These are phyloP conservation scores for Globisporangium nunn DNA, from an alignment of 352 stramenopile species.

Conservation along the genomic window DNA sequence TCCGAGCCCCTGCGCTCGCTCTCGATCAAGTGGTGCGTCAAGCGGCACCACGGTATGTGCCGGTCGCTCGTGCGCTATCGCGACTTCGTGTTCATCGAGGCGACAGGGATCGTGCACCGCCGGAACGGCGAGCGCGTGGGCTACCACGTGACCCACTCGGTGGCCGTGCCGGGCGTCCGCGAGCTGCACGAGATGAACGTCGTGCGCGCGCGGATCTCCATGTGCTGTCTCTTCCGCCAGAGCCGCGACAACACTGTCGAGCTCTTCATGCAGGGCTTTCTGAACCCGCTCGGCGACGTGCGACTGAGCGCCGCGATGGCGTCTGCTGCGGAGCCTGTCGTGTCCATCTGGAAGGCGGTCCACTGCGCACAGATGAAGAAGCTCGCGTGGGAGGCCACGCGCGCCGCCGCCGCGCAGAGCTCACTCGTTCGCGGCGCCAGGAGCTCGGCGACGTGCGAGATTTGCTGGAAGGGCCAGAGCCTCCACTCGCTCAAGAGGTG, in stretches of 20 bases:
- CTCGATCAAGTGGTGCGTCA: slow-evolving; percentile 18
- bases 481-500: neutral
- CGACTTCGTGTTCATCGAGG: slow-evolving; percentile 51
- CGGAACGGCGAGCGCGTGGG: slow-evolving; percentile 32
- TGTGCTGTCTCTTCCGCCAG: slow-evolving; percentile 24
- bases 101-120: slow-evolving; percentile 23
- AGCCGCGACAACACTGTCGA: neutral
- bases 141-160: slow-evolving; percentile 40
- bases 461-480: neutral
- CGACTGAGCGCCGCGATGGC: slow-evolving; percentile 21
- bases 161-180: slow-evolving; percentile 27
- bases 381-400: slow-evolving; percentile 14
- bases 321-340: slow-evolving; percentile 5
- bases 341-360: neutral
- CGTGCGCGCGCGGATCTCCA: slow-evolving; percentile 32
- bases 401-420: neutral
- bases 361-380: slow-evolving; percentile 37
- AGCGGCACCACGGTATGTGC: slow-evolving; percentile 13
- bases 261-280: neutral
- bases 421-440: neutral
- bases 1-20: slow-evolving; percentile 31
- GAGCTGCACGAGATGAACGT: slow-evolving; percentile 22
- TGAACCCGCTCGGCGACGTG: slow-evolving; percentile 24
- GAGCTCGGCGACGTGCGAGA: neutral
- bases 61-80: slow-evolving; percentile 40